A percentile compares a stretch with the other conserved stretches of the same genome.
These are phyloP conservation scores for Tulasnella sp. DNA, from an alignment of 768 basidiomycete species.

Conservation along the genomic window DNA sequence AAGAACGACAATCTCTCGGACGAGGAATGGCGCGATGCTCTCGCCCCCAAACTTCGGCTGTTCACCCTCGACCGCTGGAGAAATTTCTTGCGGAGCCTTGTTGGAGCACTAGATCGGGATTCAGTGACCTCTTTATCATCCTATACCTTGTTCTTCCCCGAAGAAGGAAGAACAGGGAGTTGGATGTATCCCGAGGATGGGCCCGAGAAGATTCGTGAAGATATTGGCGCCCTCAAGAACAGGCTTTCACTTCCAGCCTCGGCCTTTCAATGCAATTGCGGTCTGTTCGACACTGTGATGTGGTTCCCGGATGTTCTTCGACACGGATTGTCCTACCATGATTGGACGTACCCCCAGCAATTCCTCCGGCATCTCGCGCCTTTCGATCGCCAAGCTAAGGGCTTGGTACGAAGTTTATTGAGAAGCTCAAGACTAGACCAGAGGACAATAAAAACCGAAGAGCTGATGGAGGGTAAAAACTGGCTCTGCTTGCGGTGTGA, in stretches of 20 bases:
- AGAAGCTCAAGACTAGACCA: neutral
- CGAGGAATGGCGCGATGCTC: neutral
- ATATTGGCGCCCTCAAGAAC: neutral
- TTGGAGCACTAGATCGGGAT: neutral
- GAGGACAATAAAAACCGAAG: neutral
- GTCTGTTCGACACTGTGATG: neutral
- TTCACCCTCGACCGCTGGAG: neutral
- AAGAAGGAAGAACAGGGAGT: neutral
- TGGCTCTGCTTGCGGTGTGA: neutral
- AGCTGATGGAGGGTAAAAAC: neutral
- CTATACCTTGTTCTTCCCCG: neutral
- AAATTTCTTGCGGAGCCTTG: neutral
- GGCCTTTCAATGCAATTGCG: neutral
- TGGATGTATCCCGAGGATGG: neutral
- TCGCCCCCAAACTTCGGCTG: neutral
- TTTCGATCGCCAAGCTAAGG: neutral
- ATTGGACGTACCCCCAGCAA: neutral
- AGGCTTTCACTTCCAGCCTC: neutral
- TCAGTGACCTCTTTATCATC: neutral
- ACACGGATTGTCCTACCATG: neutral
- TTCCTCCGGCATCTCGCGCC: neutral
- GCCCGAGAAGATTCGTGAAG: neutral
- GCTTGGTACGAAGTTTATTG: neutral
- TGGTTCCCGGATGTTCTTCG: neutral
- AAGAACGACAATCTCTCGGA: neutral